Conservation (phyloP, 2,329 filamentous ascomycete genomes). For the Cladosporium cucumerinum region DNA sequence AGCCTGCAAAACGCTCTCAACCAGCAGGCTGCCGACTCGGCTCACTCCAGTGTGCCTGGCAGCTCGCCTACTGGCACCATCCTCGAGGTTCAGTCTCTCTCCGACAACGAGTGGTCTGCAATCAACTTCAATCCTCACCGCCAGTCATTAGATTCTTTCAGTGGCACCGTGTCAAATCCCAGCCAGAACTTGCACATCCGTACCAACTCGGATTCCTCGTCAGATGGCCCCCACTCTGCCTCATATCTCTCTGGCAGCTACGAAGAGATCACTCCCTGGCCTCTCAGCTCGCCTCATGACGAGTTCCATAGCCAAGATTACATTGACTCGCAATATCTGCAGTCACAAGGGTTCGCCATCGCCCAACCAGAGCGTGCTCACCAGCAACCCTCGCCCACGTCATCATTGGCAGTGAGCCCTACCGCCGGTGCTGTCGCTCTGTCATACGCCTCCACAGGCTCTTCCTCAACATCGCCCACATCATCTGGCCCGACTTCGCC, state of each 20-base stretch:
- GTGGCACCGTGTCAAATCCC: conserved; percentile 78
- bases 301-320: conserved; percentile 64
- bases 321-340: conserved; percentile 57
- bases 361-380: conserved; percentile 26
- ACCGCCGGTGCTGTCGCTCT: conserved; percentile 18
- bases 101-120: conserved; percentile 85
- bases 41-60: conserved; percentile 41
- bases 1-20: conserved; percentile 47
- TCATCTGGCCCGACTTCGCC: conserved; percentile 38
- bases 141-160: conserved; percentile 64
- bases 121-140: conserved; percentile 46
- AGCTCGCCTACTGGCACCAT: conserved; percentile 76
- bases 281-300: conserved; percentile 78
- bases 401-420: conserved; percentile 31
- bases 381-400: conserved; percentile 30
- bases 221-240: conserved; percentile 56
- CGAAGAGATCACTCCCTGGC: conserved; percentile 70
- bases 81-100: conserved; percentile 81
- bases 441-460: conserved; percentile 28
- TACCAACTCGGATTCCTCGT: conserved; percentile 80
- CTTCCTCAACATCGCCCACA: conserved; percentile 33
- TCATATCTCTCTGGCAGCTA: conserved; percentile 67
- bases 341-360: conserved; percentile 28
- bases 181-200: conserved; percentile 85
- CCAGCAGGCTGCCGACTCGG: conserved; percentile 40